phyloP scores from a whole-genome alignment of 139 green algal genomes.

The Mesotaenium endlicherianum region DNA sequence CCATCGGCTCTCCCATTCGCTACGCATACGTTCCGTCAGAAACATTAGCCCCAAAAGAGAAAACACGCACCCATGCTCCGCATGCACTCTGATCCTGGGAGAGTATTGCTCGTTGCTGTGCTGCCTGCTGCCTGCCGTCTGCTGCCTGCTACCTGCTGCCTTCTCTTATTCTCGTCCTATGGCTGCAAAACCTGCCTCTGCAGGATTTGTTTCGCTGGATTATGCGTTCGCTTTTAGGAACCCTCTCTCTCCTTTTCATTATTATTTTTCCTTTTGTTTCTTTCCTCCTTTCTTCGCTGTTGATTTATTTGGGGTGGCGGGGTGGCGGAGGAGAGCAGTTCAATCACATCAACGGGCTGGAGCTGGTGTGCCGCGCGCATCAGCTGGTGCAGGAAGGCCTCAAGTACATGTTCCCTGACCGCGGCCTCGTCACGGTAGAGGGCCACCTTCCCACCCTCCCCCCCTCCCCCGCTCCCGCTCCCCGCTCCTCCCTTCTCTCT shows the following conservation, averaged over 20 bases:
- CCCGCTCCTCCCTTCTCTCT: background rate
- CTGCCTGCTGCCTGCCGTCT: too few species aligned
- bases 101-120: too few species aligned
- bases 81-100: background rate
- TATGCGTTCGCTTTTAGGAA: too few species aligned
- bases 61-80: background rate
- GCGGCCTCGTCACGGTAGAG: slow-evolving; percentile 78
- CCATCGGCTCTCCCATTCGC: too few species aligned
- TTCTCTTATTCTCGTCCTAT: too few species aligned
- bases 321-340: slow-evolving; percentile 40
- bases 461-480: background rate
- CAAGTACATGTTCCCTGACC: slow-evolving; percentile 97
- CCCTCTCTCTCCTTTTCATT: background rate
- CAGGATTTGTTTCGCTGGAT: too few species aligned
- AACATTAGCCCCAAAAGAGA: too few species aligned
- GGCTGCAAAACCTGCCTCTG: too few species aligned
- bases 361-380: slow-evolving; percentile 95
- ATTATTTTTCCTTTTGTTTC: background rate
- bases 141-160: too few species aligned
- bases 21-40: too few species aligned
- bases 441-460: background rate
- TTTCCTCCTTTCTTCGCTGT: background rate
- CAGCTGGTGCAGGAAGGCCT: slow-evolving; percentile 97
- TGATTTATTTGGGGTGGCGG: background rate
- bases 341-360: slow-evolving; percentile 84